phyloP scores from a whole-genome alignment of 768 basidiomycete species.

The Lactarius evosmus region DNA sequence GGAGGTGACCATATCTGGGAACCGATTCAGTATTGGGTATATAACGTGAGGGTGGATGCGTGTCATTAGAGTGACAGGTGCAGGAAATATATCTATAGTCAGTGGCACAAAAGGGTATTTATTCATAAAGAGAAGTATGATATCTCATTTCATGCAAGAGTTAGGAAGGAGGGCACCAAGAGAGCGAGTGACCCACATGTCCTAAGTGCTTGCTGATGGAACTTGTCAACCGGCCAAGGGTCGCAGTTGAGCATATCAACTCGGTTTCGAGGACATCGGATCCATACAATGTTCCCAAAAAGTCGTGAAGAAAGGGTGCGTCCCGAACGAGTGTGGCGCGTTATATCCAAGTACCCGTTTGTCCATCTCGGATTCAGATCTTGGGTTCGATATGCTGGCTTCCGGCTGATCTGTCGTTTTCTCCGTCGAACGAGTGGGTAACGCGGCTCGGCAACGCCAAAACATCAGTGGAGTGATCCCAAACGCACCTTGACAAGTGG shows the following conservation, averaged over 20 bases:
- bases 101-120: neutral
- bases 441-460: neutral
- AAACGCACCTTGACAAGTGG: neutral
- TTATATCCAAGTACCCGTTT: constrained; percentile 1
- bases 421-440: neutral
- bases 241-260: neutral
- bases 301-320: neutral
- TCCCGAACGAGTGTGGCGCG: constrained; percentile 1
- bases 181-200: neutral
- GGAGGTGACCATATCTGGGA: neutral
- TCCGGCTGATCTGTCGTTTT: neutral
- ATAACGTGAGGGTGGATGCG: constrained; percentile 1
- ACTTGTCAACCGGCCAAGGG: neutral
- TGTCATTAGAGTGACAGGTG: neutral
- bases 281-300: neutral
- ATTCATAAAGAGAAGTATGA: neutral
- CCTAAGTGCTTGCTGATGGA: neutral
- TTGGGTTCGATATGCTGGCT: neutral
- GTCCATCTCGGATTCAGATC: constrained; percentile 9
- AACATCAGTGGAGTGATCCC: constrained; percentile 1
- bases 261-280: neutral
- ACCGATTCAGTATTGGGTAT: neutral
- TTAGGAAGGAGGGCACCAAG: neutral
- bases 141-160: neutral
- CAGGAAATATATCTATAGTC: constrained; percentile 1